A percentile compares a stretch with the other conserved stretches of the same genome.
Conservation (phyloP, 768 basidiomycete genomes). For the Suillus decipiens region DNA sequence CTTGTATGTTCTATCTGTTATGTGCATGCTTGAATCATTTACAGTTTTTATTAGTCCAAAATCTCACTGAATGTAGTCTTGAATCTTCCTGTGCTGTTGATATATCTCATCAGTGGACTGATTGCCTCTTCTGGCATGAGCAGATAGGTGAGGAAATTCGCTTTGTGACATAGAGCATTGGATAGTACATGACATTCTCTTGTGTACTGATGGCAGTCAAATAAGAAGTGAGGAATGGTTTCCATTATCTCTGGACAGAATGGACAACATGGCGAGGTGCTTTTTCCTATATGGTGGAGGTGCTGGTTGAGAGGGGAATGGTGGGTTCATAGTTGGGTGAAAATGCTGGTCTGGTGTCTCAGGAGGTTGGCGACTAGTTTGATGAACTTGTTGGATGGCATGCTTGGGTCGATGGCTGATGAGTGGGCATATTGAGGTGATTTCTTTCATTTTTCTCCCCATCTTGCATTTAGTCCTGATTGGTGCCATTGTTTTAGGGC, state of each 20-base stretch:
- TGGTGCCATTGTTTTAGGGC: not conserved
- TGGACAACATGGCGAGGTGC: constrained; percentile 29
- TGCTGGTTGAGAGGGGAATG: constrained; percentile 33
- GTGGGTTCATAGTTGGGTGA: constrained; percentile 33
- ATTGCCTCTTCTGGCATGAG: too few species aligned
- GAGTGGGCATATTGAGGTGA: not conserved
- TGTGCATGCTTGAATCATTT: too few species aligned
- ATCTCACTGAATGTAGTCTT: too few species aligned
- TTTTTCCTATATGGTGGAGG: constrained; percentile 29
- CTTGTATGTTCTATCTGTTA: too few species aligned
- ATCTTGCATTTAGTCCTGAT: not conserved
- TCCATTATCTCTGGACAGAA: constrained; percentile 25
- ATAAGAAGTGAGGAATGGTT: constrained; percentile 17
- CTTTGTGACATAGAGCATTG: not conserved
- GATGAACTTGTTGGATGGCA: not conserved
- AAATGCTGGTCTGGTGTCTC: constrained; percentile 21
- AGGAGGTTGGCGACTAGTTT: constrained; percentile 14
- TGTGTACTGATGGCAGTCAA: constrained; percentile 12
- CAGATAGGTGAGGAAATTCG: constrained; percentile 2
- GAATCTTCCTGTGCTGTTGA: too few species aligned
- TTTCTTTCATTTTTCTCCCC: not conserved
- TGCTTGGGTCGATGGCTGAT: too few species aligned
- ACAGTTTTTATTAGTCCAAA: too few species aligned
- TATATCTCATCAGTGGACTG: too few species aligned
- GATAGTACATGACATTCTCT: not conserved